Percentiles rank a stretch among this genome's conserved stretches.
Evolutionary conservation across 768 basidiomycete genomes (phyloP).

Genomic region (Cyclocybe cylindracea): DNA sequence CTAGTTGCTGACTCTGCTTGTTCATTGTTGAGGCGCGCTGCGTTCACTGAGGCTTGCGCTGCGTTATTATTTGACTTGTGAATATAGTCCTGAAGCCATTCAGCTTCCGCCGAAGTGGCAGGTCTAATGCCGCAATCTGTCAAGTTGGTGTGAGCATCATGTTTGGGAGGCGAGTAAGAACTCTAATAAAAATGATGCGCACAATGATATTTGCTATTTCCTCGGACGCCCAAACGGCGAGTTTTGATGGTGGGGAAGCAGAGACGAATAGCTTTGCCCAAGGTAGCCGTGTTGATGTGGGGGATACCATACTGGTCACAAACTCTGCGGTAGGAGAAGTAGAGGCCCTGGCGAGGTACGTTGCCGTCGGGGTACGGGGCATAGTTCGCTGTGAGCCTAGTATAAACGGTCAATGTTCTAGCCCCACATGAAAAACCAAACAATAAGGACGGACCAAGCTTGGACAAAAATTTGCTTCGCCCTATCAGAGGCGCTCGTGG

Average conservation of each 20-base stretch:
- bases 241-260: constrained; percentile 97
- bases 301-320: constrained; percentile 93
- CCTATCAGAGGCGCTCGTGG: constrained; percentile 87
- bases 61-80: constrained; percentile 89
- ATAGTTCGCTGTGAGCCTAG: constrained; percentile 86
- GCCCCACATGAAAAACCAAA: constrained; percentile 10
- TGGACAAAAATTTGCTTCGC: constrained; percentile 94
- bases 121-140: constrained; percentile 91
- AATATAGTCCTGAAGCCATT: constrained; percentile 91
- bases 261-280: constrained; percentile 91
- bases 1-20: constrained; percentile 60
- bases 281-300: constrained; percentile 93
- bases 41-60: constrained; percentile 72
- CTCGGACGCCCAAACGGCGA: constrained; percentile 86
- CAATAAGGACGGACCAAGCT: constrained; percentile 66
- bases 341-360: constrained; percentile 91
- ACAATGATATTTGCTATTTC: constrained; percentile 98
- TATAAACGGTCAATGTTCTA: constrained; percentile 10
- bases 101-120: constrained; percentile 87
- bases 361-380: constrained; percentile 91
- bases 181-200: constrained; percentile 31
- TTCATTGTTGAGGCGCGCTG: constrained; percentile 72
- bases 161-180: constrained; percentile 18
- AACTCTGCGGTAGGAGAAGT: constrained; percentile 88
- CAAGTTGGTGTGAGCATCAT: constrained; percentile 4